Conservation (phyloP, 2,329 filamentous ascomycete species). For the Sclerotinia spermophila region DNA sequence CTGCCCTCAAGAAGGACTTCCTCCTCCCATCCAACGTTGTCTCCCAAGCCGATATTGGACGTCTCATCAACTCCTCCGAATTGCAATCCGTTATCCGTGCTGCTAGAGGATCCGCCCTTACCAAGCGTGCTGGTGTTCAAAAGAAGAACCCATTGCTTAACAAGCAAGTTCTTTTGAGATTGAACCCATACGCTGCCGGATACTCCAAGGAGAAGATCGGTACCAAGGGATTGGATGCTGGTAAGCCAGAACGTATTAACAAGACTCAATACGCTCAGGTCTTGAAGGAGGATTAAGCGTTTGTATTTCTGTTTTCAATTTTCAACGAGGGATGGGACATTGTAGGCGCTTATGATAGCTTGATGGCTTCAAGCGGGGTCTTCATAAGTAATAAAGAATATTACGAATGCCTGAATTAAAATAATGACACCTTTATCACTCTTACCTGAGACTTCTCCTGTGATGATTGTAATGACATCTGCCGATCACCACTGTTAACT, state of each 20-base stretch:
- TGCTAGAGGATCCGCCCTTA: conserved; percentile 83
- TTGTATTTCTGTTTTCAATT: conserved; percentile 25
- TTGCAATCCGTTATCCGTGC: conserved; percentile 93
- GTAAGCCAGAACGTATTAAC: conserved; percentile 51
- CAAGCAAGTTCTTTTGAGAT: conserved; percentile 96
- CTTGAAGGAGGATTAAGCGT: conserved; percentile 49
- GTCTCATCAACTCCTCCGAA: conserved; percentile 99
- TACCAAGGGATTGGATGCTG: conserved; percentile 59
- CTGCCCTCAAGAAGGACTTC: conserved; percentile 98
- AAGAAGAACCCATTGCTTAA: conserved; percentile 99
- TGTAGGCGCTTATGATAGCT: conserved; percentile 20
- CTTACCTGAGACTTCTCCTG: background rate
- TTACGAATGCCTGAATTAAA: conserved; percentile 17
- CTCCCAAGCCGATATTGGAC: conserved; percentile 89
- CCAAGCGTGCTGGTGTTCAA: conserved; percentile 88
- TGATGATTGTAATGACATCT: background rate
- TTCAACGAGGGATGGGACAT: conserved; percentile 21
- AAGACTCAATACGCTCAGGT: conserved; percentile 40
- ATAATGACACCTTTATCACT: conserved; percentile 8
- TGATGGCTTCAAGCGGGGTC: conserved; percentile 15
- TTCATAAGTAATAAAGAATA: conserved; percentile 16
- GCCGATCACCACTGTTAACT: background rate
- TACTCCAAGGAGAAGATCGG: conserved; percentile 86
- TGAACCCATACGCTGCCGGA: conserved; percentile 94
- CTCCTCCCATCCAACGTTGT: conserved; percentile 89